Percentiles rank a stretch among this genome's conserved stretches.
These are phyloP conservation scores for Pugionium dolabratum DNA, from an alignment of 345 rosid genomes.

Conservation along the genomic window DNA sequence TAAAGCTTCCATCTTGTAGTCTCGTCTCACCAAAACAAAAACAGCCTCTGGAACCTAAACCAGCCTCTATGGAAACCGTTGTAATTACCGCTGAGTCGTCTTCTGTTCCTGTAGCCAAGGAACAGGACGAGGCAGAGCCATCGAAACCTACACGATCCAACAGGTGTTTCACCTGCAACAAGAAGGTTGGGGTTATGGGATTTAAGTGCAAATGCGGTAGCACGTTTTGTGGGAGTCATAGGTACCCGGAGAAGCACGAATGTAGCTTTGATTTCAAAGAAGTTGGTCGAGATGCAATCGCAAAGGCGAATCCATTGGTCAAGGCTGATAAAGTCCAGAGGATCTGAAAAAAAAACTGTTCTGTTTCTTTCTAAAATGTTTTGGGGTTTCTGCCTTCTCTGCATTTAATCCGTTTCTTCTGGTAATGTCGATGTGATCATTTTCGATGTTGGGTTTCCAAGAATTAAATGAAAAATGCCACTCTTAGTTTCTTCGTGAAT, in stretches of 20 bases:
- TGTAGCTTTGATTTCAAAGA: conserved; percentile 81
- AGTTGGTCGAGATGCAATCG: conserved; percentile 58
- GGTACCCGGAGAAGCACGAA: conserved; percentile 78
- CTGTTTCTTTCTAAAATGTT: neutral
- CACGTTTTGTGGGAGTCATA: conserved; percentile 70
- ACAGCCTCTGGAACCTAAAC: conserved; percentile 20
- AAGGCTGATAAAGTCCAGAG: conserved; percentile 75
- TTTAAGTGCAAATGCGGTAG: conserved; percentile 82
- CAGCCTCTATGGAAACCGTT: conserved; percentile 13
- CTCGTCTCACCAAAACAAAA: conserved; percentile 27
- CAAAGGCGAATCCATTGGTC: conserved; percentile 68
- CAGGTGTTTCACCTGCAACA: conserved; percentile 72
- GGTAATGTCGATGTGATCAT: conserved; percentile 30
- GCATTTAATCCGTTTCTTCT: conserved; percentile 33
- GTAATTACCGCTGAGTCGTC: conserved; percentile 17
- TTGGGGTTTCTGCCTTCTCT: conserved; percentile 21
- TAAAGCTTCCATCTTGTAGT: conserved; percentile 37
- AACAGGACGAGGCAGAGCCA: conserved; percentile 28
- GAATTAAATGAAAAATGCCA: conserved; percentile 26
- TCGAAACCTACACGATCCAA: conserved; percentile 36
- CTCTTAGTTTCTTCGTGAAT: conserved; percentile 21
- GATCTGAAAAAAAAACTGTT: conserved; percentile 25
- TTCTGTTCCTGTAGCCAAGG: conserved; percentile 16
- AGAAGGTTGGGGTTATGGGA: conserved; percentile 72
- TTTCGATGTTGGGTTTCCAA: conserved; percentile 37